Percentiles rank a stretch among this genome's conserved stretches.
Conservation (phyloP, 2,329 filamentous ascomycete genomes). For the Paramyrothecium sp. region DNA sequence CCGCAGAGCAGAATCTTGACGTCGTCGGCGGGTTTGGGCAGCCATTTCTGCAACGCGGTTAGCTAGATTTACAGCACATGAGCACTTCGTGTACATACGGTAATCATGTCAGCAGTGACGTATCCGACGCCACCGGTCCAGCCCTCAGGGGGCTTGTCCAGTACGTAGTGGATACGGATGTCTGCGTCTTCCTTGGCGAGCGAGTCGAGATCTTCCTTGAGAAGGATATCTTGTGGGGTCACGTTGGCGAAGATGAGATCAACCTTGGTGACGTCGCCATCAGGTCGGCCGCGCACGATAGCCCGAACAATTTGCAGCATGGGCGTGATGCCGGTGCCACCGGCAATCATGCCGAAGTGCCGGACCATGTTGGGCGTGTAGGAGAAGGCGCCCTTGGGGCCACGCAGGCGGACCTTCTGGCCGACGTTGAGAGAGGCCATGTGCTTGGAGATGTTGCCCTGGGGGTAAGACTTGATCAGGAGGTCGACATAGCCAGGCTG, state of each 20-base stretch:
- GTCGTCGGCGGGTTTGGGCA: conserved; percentile 80
- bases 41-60: conserved; percentile 58
- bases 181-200: conserved; percentile 73
- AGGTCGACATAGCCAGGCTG: conserved; percentile 92
- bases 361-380: conserved; percentile 97
- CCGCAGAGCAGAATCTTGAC: conserved; percentile 95
- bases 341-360: conserved; percentile 96
- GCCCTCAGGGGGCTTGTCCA: conserved; percentile 90
- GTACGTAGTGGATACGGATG: conserved; percentile 89
- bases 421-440: conserved; percentile 81
- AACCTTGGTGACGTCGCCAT: conserved; percentile 82
- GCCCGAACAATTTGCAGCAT: conserved; percentile 97
- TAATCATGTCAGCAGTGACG: conserved; percentile 94
- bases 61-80: not conserved
- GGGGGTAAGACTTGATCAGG: conserved; percentile 96
- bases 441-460: conserved; percentile 95
- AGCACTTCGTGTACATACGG: conserved; percentile 47
- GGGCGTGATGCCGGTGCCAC: conserved; percentile 95
- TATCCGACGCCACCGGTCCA: conserved; percentile 95
- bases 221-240: conserved; percentile 84
- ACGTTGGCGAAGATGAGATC: conserved; percentile 98
- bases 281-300: conserved; percentile 75
- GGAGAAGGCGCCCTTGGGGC: conserved; percentile 96
- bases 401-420: conserved; percentile 84
- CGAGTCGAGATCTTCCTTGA: conserved; percentile 86